Conservation (phyloP, 2,329 filamentous ascomycete species). For the Triangularia setosa region DNA sequence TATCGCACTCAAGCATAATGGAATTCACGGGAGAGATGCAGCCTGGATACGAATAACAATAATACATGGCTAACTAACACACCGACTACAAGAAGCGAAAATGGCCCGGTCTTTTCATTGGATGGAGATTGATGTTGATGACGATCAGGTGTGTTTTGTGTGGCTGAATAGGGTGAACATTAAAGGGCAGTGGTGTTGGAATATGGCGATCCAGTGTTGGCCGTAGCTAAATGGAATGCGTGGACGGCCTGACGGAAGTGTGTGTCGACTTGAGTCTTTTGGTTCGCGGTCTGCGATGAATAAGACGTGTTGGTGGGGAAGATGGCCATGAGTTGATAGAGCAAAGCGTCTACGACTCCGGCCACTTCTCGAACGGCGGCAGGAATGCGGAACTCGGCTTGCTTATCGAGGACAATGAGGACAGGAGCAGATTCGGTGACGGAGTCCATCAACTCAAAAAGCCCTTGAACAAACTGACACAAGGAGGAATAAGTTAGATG, state of each 20-base stretch:
- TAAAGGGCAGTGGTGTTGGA: slow-evolving; percentile 20
- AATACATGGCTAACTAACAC: neutral
- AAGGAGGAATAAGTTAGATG: neutral
- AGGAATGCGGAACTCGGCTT: slow-evolving; percentile 21
- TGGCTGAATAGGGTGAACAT: neutral
- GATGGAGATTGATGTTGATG: neutral
- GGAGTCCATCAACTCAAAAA: slow-evolving; percentile 21
- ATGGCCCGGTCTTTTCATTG: neutral
- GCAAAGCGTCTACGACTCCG: slow-evolving; percentile 15
- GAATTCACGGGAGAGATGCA: neutral
- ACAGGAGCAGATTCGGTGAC: slow-evolving; percentile 13
- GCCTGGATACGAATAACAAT: neutral
- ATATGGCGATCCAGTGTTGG: slow-evolving; percentile 20
- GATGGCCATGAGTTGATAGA: slow-evolving; percentile 19
- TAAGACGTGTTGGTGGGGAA: slow-evolving; percentile 18
- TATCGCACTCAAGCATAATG: neutral
- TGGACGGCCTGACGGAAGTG: slow-evolving; percentile 21
- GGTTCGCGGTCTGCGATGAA: slow-evolving; percentile 19
- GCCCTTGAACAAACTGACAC: slow-evolving; percentile 19
- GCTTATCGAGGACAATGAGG: slow-evolving; percentile 19
- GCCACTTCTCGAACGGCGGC: slow-evolving; percentile 18
- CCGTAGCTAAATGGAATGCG: slow-evolving; percentile 21
- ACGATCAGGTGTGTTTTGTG: neutral
- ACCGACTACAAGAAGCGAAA: neutral
- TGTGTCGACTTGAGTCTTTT: slow-evolving; percentile 20